Conservation (phyloP, 345 rosid species). For the Microcos paniculata region DNA sequence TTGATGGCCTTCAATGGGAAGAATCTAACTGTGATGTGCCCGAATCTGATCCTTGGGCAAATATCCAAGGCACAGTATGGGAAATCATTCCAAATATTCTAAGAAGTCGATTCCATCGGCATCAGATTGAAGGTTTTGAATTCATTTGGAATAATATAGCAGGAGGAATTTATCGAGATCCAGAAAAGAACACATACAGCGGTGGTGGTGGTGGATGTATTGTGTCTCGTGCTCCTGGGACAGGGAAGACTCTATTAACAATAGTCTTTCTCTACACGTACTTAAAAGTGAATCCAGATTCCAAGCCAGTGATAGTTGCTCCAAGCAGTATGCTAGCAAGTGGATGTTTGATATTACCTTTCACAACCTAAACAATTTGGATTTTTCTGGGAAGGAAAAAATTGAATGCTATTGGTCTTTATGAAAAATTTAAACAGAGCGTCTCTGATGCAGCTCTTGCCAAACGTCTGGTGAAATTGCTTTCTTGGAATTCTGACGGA, state of each 20-base stretch:
- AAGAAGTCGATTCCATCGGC: constrained; percentile 44
- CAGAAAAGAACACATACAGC: constrained; percentile 34
- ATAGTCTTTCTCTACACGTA: constrained; percentile 66
- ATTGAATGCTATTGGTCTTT: background rate
- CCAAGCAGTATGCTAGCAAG: constrained; percentile 59
- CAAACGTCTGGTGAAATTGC: constrained; percentile 40
- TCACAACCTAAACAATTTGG: constrained; percentile 50
- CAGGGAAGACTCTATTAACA: constrained; percentile 84
- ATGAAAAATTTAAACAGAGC: background rate
- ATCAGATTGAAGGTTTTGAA: constrained; percentile 80
- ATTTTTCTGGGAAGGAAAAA: constrained; percentile 41
- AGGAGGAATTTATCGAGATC: constrained; percentile 54
- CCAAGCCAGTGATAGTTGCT: constrained; percentile 71
- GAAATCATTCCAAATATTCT: constrained; percentile 60
- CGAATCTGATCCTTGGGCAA: background rate
- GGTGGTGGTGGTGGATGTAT: constrained; percentile 54
- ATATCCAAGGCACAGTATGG: constrained; percentile 64
- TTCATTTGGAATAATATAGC: constrained; percentile 78
- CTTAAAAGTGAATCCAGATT: constrained; percentile 44
- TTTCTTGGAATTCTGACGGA: constrained; percentile 40
- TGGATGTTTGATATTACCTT: constrained; percentile 61
- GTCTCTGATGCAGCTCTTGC: background rate
- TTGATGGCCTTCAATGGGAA: constrained; percentile 21
- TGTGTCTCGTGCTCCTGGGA: constrained; percentile 82
- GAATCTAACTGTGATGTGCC: background rate